Evolutionary conservation across 2,329 filamentous ascomycete genomes (phyloP), one percentile per base, ranked within the genome.

Genomic region (Fusarium decemcellulare): DNA sequence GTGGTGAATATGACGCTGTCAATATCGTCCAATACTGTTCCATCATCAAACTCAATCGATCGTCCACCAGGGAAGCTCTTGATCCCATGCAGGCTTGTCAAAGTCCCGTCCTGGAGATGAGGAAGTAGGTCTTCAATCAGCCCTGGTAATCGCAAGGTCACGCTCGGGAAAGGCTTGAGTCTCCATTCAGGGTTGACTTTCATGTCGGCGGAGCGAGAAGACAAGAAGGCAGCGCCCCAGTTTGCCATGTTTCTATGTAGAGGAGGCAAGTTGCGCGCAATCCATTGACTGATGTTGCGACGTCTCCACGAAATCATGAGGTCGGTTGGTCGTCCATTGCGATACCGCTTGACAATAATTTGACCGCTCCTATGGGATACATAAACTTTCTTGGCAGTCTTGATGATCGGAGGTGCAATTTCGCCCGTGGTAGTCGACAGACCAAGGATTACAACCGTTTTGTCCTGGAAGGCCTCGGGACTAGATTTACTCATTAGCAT

Each of bases 21-120:
- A 1, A 68, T 36, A 0, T 57, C 29, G 6, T 68, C 50, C 6
- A 68, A 12, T 2, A 68, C 8, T 2, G 60, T 68, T 6, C 65
- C 65, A 2, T 68, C 65, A 1, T 68, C 65, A 32, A 68, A 68
- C 6, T 68, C 65, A 11, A 68, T 65, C 2, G 65, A 68, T 2
- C 44, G 40, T 4, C 54, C 65, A 1, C 65, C 65, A 8, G 47
- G 1, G 8, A 68, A 68, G 0, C 51, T 11, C 5, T 61, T 68
- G 0, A 68, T 56, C 0, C 65, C 65, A 0, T 68, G 37, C 16
- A 68, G 10, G 15, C 65, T 68, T 3, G 65, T 65, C 18, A 68
- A 60, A 6, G 40, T 57, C 0, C 65, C 61, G 1, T 68, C 65
- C 2, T 57, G 34, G 2, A 68, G 6, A 2, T 48, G 65, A 15